Percentiles rank a stretch among this genome's conserved stretches.
Evolutionary conservation across 805 yeast genomes (phyloP).

Genomic region (Lipomyces orientalis): DNA sequence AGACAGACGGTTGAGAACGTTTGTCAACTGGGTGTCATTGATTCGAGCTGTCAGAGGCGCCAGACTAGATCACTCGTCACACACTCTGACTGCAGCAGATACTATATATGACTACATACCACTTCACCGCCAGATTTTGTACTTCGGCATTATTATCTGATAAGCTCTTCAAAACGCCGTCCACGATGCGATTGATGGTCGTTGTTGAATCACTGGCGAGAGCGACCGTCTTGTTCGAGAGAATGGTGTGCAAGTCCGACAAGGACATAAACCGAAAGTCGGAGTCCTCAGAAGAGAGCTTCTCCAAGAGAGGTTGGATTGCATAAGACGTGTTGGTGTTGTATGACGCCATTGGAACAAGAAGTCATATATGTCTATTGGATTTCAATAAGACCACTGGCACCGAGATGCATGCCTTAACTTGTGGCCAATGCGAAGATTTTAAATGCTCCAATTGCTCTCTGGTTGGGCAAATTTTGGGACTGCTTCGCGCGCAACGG

Average conservation of each 20-base stretch:
- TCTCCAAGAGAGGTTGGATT: slow-evolving; percentile 36
- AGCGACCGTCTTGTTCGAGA: slow-evolving; percentile 42
- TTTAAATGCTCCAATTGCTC: not conserved
- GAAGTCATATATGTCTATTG: not conserved
- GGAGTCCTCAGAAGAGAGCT: slow-evolving; percentile 57
- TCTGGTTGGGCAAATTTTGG: not conserved
- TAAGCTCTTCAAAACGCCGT: slow-evolving; percentile 53
- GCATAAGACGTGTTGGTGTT: slow-evolving; percentile 13
- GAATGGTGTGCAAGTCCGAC: slow-evolving; percentile 63
- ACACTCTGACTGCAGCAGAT: not conserved
- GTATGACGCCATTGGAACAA: slow-evolving; percentile 3
- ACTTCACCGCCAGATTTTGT: slow-evolving; percentile 72
- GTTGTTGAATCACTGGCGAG: slow-evolving; percentile 35
- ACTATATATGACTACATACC: slow-evolving; percentile 47
- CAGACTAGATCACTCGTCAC: slow-evolving; percentile 21
- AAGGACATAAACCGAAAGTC: slow-evolving; percentile 86
- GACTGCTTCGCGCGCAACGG: not conserved
- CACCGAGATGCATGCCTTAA: not conserved
- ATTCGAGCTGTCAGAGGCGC: slow-evolving; percentile 35
- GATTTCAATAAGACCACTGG: not conserved
- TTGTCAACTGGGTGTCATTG: slow-evolving; percentile 40
- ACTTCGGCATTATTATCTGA: slow-evolving; percentile 73
- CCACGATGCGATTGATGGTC: slow-evolving; percentile 44
- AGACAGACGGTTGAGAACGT: slow-evolving; percentile 43
- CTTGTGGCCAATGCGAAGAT: not conserved